Evolutionary conservation across 2,329 filamentous ascomycete genomes (phyloP), one percentile per base, ranked within the genome.

Genomic region (Plectosphaerella sp.): DNA sequence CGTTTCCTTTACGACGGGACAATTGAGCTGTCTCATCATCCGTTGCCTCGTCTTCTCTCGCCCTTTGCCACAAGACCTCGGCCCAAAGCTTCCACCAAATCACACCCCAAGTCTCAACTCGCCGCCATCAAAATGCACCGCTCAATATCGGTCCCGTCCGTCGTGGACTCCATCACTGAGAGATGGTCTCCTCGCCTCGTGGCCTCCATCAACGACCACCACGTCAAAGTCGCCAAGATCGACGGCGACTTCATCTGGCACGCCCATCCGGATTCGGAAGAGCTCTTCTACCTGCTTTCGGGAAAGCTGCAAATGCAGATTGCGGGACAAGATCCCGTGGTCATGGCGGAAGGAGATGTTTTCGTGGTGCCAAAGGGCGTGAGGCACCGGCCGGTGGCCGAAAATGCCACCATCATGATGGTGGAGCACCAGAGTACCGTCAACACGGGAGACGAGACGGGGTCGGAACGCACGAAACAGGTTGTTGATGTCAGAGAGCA

Each of bases 201-300:
- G 42, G 66, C 66, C 8, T 55, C 55, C 2, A 52, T 72, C 48
- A 70, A 72, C 55, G 59, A 66, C n/a, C 63, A 69, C 20, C 67
- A 74, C 25, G 63, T 74, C 48, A 71, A 73, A 56, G 60, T 73
- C 43, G 70, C 67, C 48, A 71, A 68, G 22, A 63, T 72, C 6
- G 62, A 71, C 51, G 71, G 69, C 1, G 55, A 58, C 12, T 74
- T 74, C 43, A 64, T 73, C 20, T 73, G 68, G 64, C 72, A 74
- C 47, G 60, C 67, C 0, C 72, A 74, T 45, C 66, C 66, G 1
- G 63, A 71, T 6, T 69, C 70, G 1, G 72, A 74, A 45, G 71
- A 74, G 28, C 55, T 72, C 2, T 74, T 74, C 49, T 72, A 72
- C 45, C 52, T 71, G 7, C 49, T 74, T 0, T 64, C 63, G 0